Base-by-base conservation (phyloP, 371 early-diverging fungal species). In the Thermomucor indicae-seudaticae region DNA sequence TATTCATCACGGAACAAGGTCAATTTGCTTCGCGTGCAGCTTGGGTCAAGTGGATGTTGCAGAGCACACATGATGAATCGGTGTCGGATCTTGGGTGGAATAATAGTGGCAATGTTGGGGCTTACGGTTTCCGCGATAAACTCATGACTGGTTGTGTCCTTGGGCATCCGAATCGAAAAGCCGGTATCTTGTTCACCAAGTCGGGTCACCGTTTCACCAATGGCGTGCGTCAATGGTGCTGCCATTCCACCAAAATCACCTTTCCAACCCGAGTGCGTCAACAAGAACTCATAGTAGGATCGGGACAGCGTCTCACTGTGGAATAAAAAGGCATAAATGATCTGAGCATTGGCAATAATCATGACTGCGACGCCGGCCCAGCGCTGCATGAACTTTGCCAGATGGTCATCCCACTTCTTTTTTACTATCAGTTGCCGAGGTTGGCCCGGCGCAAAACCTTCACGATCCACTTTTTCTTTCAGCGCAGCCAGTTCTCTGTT, bases 1-100 rank as follows among this genome's bases (percentile, higher is more conserved):
- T 76, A 74, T 51, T 80, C 79, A 19, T 70, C 70, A 6, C 60
- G 57, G 49, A 79, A 67, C 1, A 70, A 29, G 3, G 55, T 62
- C 4, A 68, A 58, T 31, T 80, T 57, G 14, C 72, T 65, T 7
- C 57, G 55, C 14, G 69, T 48, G 39, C 87, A 84, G 55, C 73
- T 78, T 3, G 69, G 67, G 16, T 75, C 72, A 32, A 76, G 46
- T 6, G 91, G 90, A 54, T 92, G 92, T 54, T 88, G 80, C 37
- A 90, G 47, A 0, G 80, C 84, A 49, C 92, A 92, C 57, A 83
- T 67, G 25, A 86, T 74, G 47, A 61, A 82, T 41, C 83, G 72
- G 57, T 91, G 92, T 5, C 78, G 79, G 10, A 82, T 22, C 23
- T 62, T 56, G 11, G 65, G 55, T 6, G 71, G 67, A 31, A 80